Conservation (phyloP, 306 rosid genomes). For the Potentilla sterilis region DNA sequence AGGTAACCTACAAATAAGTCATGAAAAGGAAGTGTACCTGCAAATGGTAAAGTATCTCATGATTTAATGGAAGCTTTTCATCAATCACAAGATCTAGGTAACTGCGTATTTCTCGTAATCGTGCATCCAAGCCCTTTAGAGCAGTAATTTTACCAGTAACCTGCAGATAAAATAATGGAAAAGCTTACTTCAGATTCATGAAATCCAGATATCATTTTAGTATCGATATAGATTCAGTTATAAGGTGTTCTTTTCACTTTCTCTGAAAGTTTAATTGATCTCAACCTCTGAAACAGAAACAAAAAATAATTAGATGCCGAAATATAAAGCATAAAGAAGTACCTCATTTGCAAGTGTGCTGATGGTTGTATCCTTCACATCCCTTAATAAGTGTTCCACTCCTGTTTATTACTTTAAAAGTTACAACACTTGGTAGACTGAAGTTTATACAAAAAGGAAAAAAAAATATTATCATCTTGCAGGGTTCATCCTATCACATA, state of each 20-base stretch:
- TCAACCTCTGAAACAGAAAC: neutral
- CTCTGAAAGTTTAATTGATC: neutral
- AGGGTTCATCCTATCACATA: slow-evolving; percentile 29
- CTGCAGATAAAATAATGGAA: slow-evolving; percentile 36
- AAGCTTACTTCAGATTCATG: slow-evolving; percentile 6
- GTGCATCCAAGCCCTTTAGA: slow-evolving; percentile 85
- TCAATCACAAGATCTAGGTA: slow-evolving; percentile 84
- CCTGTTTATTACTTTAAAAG: slow-evolving; percentile 46
- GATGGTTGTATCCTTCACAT: slow-evolving; percentile 73
- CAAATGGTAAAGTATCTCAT: slow-evolving; percentile 84
- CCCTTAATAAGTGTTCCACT: slow-evolving; percentile 85
- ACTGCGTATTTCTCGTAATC: slow-evolving; percentile 67
- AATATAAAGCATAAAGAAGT: neutral
- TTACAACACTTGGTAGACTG: neutral
- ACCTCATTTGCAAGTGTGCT: slow-evolving; percentile 94
- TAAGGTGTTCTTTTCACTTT: neutral
- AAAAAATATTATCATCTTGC: neutral
- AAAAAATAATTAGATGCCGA: neutral
- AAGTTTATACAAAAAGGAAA: neutral
- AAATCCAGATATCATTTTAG: neutral
- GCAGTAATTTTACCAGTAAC: slow-evolving; percentile 86
- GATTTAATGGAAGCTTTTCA: slow-evolving; percentile 75
- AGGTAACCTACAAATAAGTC: neutral
- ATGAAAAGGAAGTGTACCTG: slow-evolving; percentile 45
- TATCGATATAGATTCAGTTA: neutral